Evolutionary conservation across 2,329 filamentous ascomycete genomes (phyloP).

Genomic region (Endothia cerciana): DNA sequence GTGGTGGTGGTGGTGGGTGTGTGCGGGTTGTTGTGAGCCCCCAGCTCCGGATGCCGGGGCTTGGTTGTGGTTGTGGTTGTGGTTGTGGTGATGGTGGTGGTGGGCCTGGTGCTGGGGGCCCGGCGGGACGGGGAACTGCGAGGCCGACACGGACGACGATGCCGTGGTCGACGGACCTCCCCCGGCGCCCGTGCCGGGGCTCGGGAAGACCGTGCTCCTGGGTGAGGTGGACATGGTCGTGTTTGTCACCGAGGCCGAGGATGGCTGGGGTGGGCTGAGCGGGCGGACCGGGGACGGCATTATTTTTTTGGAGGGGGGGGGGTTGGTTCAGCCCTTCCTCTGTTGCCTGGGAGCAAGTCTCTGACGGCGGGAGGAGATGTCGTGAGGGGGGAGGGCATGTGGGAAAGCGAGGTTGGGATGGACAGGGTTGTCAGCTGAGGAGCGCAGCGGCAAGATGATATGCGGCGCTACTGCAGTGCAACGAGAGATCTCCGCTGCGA

Average conservation of each 20-base stretch:
- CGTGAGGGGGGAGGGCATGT: background rate
- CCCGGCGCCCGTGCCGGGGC: conserved; percentile 12
- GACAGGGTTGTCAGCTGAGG: conserved; percentile 9
- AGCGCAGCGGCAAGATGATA: conserved; percentile 2
- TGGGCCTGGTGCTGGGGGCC: background rate
- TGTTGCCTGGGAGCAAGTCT: background rate
- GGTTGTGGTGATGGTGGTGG: background rate
- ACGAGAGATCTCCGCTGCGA: background rate
- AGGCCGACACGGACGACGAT: conserved; percentile 29
- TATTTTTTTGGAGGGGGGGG: background rate
- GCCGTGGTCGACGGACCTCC: conserved; percentile 27
- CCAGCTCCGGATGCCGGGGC: background rate
- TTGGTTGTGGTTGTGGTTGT: conserved; percentile 2
- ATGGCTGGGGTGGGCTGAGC: conserved; percentile 27
- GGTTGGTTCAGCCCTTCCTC: background rate
- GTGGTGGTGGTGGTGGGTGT: background rate
- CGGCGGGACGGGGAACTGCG: conserved; percentile 17
- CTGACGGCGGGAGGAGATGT: background rate
- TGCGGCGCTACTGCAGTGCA: conserved; percentile 5
- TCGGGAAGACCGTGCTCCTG: conserved; percentile 26
- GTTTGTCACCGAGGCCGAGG: conserved; percentile 28
- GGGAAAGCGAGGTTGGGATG: background rate
- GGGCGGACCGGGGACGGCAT: conserved; percentile 26
- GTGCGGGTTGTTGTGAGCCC: background rate
- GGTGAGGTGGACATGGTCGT: conserved; percentile 29